These are phyloP conservation scores for Lithocarpus polystachyus DNA, from an alignment of 306 rosid species.

Conservation along the genomic window DNA sequence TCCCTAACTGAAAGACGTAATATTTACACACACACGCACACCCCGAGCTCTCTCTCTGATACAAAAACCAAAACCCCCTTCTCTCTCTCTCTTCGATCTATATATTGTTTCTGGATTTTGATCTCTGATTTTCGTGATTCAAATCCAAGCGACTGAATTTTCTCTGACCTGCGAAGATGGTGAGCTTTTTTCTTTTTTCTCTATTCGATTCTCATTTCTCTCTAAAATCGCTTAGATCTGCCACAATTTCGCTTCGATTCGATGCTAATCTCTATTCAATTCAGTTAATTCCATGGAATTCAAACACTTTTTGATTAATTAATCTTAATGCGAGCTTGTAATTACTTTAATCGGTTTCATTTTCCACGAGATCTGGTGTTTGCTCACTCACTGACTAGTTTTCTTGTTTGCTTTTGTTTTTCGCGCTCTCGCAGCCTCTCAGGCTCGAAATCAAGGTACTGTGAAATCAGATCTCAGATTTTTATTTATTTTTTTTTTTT, in stretches of 20 bases:
- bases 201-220: constrained; percentile 20
- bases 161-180: constrained; percentile 60
- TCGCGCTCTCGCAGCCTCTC: constrained; percentile 81
- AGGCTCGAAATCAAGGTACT: constrained; percentile 98
- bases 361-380: constrained; percentile 46
- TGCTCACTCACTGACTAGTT: constrained; percentile 39
- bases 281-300: constrained; percentile 19
- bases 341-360: constrained; percentile 21
- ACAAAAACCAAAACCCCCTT: constrained; percentile 1
- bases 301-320: not conserved
- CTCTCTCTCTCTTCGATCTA: constrained; percentile 37
- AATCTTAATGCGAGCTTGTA: constrained; percentile 9
- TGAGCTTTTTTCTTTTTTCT: constrained; percentile 37
- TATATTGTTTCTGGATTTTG: constrained; percentile 27
- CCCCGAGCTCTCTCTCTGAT: not conserved
- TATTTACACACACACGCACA: not conserved
- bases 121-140: constrained; percentile 32
- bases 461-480: constrained; percentile 1
- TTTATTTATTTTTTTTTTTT: constrained; percentile 1
- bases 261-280: constrained; percentile 17
- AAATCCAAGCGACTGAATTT: constrained; percentile 9
- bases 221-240: constrained; percentile 56
- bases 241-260: constrained; percentile 40
- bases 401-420: constrained; percentile 26
- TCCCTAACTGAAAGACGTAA: constrained; percentile 39